Base-by-base conservation (phyloP, 2,329 filamentous ascomycete species). In the Ceratocystis cubensis region DNA sequence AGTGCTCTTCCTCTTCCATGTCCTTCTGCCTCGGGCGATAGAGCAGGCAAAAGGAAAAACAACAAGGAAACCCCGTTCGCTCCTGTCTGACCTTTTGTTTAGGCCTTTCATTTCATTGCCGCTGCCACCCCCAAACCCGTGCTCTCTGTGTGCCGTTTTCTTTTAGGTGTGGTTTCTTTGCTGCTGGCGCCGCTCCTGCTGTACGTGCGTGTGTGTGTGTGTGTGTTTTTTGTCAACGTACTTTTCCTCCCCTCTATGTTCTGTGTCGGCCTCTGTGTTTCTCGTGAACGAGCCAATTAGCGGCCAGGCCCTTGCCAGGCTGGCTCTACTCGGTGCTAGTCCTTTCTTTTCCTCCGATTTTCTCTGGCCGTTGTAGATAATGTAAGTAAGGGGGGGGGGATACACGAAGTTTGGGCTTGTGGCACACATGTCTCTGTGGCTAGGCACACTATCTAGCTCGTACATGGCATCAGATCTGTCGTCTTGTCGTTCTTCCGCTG, bases 401-500 rank as follows among this genome's bases (percentile, higher is more conserved):
- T 37, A 13, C 33, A 37, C 48, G 10, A 25, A 53, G 6, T 4
- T 15, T 53, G 48, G 20, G 48, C 33, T 37, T 37, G 33, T 53
- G 48, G 48, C 25, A 53, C 53, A 33, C 33, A 17, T 22, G 6
- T 57, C 30, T 57, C n/a, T 10, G 28, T 57, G 53, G 53, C 53
- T 57, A 57, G 53, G 28, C 53, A 57, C 25, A 28, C 59, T 37
- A 62, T 62, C 59, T 62, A 10, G 41, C 44, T 44, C 25, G 59
- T 62, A 62, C 33, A 17, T 20, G 33, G 7, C 56, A 37, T 17
- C 25, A 61, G 28, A 41, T 41, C 56, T 20, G 33, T 30, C n/a
- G 20, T 53, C 25, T 8, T 53, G 20, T 25, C 20, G 7, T 53
- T 53, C 22, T 28, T 59, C 8, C 56, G 20, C 20, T 15, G 1